Conservation (phyloP, 2,329 filamentous ascomycete species). For the Coleophoma eucalyptorum region DNA sequence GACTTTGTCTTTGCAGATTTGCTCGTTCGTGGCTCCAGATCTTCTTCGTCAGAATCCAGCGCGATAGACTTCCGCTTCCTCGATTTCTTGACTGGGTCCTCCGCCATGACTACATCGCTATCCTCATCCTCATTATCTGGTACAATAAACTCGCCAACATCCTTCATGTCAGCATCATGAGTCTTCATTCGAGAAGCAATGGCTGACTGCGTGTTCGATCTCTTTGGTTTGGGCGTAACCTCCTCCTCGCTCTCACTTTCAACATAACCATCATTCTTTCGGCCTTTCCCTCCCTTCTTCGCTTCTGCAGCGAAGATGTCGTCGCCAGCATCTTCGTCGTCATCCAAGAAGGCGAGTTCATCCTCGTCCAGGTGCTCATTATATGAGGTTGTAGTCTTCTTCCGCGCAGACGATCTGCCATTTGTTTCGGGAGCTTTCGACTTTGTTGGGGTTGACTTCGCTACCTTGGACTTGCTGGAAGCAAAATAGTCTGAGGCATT, state of each 20-base stretch:
- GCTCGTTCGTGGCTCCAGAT: slow-evolving; percentile 49
- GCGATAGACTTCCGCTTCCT: slow-evolving; percentile 59
- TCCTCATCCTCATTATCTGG: slow-evolving; percentile 27
- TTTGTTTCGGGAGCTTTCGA: slow-evolving; percentile 13
- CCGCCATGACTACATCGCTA: slow-evolving; percentile 23
- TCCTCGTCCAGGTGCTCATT: slow-evolving; percentile 38
- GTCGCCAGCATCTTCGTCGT: slow-evolving; percentile 68
- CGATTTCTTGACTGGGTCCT: slow-evolving; percentile 25
- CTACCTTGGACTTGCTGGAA: slow-evolving; percentile 22
- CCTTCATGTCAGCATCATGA: slow-evolving; percentile 41
- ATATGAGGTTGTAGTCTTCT: slow-evolving; percentile 18
- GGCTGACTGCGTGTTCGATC: slow-evolving; percentile 28
- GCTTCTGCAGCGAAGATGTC: slow-evolving; percentile 79
- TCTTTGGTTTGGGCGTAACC: slow-evolving; percentile 55
- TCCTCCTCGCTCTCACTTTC: slow-evolving; percentile 69
- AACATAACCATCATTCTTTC: slow-evolving; percentile 70
- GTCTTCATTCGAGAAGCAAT: slow-evolving; percentile 34
- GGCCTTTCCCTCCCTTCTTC: slow-evolving; percentile 56
- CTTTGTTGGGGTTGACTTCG: slow-evolving; percentile 19
- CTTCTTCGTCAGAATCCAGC: slow-evolving; percentile 49
- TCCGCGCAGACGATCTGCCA: slow-evolving; percentile 21
- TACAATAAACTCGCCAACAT: slow-evolving; percentile 11
- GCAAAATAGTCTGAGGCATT: slow-evolving; percentile 30
- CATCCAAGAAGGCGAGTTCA: slow-evolving; percentile 57
- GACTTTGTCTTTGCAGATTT: slow-evolving; percentile 38